Percentiles rank a stretch among this genome's conserved stretches.
These are phyloP conservation scores for Dendrobium huoshanense DNA, from an alignment of 106 monocot genomes.

Conservation along the genomic window DNA sequence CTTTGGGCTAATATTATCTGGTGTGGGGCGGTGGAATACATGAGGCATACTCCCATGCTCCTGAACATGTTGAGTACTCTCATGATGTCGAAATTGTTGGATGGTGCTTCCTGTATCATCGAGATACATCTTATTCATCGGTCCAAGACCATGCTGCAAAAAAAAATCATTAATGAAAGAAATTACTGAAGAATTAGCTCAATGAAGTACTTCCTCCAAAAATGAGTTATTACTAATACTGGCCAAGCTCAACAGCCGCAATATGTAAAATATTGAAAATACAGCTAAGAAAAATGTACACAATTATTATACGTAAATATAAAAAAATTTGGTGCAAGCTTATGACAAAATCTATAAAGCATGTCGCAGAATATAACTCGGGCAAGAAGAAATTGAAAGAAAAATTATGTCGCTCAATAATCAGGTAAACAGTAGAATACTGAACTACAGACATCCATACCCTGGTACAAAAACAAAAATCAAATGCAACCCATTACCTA, in stretches of 20 bases:
- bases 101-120: constrained; percentile 16
- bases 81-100: constrained; percentile 18
- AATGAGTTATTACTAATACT: background rate
- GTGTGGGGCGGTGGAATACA: constrained; percentile 20
- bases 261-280: background rate
- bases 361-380: background rate
- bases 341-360: background rate
- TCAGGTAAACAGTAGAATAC: background rate
- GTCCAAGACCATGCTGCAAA: constrained; percentile 50
- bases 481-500: background rate
- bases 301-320: background rate
- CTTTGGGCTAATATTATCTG: constrained; percentile 30
- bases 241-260: too few relatives aligned
- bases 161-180: background rate
- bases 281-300: background rate
- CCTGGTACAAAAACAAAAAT: background rate
- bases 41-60: constrained; percentile 33
- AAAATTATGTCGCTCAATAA: background rate
- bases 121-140: constrained; percentile 34
- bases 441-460: background rate
- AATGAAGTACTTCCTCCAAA: background rate
- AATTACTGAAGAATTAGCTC: background rate
- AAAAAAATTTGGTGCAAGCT: background rate
- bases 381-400: background rate
- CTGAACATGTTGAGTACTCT: constrained; percentile 21